Evolutionary conservation across 176 grass and related monocot species (phyloP).

Genomic region (Musa itinerans): DNA sequence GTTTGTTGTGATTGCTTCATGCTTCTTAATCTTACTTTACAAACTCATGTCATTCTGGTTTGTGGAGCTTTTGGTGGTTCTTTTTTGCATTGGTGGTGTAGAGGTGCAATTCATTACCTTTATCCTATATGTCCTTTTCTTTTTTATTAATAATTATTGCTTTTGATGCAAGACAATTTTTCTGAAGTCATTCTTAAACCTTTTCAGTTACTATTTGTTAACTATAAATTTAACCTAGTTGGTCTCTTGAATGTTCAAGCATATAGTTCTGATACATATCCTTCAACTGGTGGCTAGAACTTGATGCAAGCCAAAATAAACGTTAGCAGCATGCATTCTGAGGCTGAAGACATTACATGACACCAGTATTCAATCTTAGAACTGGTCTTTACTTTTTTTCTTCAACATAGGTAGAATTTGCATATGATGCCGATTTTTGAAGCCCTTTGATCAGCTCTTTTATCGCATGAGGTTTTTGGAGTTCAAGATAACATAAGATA

Average conservation of each 20-base stretch:
- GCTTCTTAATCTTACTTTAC: constrained; percentile 87
- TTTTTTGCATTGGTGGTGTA: constrained; percentile 96
- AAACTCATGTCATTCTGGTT: constrained; percentile 92
- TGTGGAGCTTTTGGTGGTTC: constrained; percentile 86
- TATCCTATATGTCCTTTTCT: constrained; percentile 11
- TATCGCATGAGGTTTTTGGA: background rate
- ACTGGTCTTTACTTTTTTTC: background rate
- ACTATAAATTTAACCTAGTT: background rate
- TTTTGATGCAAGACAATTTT: background rate
- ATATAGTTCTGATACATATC: background rate
- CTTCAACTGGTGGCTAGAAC: background rate
- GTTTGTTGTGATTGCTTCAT: constrained; percentile 86
- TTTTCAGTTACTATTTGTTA: background rate
- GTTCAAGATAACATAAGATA: background rate
- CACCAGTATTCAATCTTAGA: background rate
- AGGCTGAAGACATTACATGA: background rate
- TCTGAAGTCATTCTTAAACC: background rate
- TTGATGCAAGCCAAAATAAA: background rate
- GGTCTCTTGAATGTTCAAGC: background rate
- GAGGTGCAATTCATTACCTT: constrained; percentile 47
- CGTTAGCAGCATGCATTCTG: background rate
- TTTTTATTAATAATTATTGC: constrained; percentile 9
- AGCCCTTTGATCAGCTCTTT: background rate
- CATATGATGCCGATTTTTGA: background rate
- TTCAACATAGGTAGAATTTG: background rate